Evolutionary conservation across 2,329 filamentous ascomycete genomes (phyloP).

Genomic region (Phialophora chinensis): DNA sequence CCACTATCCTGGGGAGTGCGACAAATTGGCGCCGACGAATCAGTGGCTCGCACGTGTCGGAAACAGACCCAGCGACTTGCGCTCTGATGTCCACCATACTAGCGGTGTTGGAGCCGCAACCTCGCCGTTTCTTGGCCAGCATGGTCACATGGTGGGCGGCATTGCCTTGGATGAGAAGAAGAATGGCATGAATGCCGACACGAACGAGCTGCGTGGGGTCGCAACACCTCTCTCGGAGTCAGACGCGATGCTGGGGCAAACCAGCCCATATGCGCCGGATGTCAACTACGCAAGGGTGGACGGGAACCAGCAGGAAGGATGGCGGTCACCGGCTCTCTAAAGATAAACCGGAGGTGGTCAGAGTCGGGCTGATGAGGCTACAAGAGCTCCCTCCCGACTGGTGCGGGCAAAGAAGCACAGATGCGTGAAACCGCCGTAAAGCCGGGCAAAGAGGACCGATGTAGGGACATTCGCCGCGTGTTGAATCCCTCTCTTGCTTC

Average conservation of each 20-base stretch:
- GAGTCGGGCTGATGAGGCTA: conserved; percentile 7
- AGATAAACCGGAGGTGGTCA: conserved; percentile 4
- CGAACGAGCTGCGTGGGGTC: conserved; percentile 7
- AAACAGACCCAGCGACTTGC: conserved; percentile 20
- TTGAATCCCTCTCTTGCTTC: not conserved
- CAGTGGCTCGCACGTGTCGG: conserved; percentile 33
- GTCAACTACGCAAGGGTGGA: not conserved
- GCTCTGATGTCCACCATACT: conserved; percentile 4
- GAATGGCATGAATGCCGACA: conserved; percentile 3
- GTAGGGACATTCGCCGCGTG: not conserved
- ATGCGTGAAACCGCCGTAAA: not conserved
- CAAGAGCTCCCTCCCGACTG: conserved; percentile 1
- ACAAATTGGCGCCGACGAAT: conserved; percentile 27
- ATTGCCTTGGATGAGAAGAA: conserved; percentile 5
- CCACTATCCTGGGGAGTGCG: conserved; percentile 27
- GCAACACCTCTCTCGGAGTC: conserved; percentile 4
- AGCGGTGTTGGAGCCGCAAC: conserved; percentile 6
- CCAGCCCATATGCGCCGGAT: conserved; percentile 2
- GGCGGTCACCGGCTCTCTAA: conserved; percentile 16
- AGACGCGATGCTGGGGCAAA: not conserved
- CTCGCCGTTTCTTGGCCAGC: conserved; percentile 12
- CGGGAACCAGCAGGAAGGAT: conserved; percentile 2
- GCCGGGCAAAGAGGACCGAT: not conserved
- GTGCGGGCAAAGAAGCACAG: not conserved
- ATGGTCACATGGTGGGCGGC: conserved; percentile 13